Conservation (phyloP, 78 protist species). For the Dictyostelium purpureum region DNA sequence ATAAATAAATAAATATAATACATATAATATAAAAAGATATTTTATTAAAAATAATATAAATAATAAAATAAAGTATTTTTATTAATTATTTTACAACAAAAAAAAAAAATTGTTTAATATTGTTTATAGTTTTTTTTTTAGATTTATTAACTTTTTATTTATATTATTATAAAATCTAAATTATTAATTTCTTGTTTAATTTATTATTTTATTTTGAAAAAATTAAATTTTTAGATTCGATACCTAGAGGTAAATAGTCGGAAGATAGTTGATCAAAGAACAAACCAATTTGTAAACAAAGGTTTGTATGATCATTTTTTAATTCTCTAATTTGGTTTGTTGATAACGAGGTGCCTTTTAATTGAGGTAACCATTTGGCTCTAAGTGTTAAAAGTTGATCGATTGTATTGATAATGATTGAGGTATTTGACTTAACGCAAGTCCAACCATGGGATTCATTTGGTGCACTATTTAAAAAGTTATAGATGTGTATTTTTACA, state of each 20-base stretch:
- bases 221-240: slow-evolving; percentile 36
- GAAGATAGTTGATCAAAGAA: slow-evolving; percentile 22
- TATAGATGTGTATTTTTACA: slow-evolving; percentile 44
- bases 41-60: too few species aligned
- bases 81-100: too few species aligned
- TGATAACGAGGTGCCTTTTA: neutral
- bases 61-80: too few species aligned
- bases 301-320: slow-evolving; percentile 22
- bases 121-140: too few species aligned
- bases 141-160: too few species aligned
- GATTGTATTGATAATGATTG: slow-evolving; percentile 32
- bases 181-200: too few species aligned
- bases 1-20: too few species aligned
- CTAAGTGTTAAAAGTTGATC: slow-evolving; percentile 61
- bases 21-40: too few species aligned
- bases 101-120: too few species aligned
- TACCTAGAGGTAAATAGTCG: slow-evolving; percentile 53
- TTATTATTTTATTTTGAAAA: neutral
- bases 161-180: too few species aligned
- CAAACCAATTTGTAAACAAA: slow-evolving; percentile 40
- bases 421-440: slow-evolving; percentile 52
- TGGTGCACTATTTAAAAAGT: slow-evolving; percentile 39
- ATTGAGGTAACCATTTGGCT: slow-evolving; percentile 41
- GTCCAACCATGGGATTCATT: slow-evolving; percentile 82
- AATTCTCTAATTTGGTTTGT: slow-evolving; percentile 41